Evolutionary conservation across 768 basidiomycete species (phyloP).

Genomic region (Calocera cornea): DNA sequence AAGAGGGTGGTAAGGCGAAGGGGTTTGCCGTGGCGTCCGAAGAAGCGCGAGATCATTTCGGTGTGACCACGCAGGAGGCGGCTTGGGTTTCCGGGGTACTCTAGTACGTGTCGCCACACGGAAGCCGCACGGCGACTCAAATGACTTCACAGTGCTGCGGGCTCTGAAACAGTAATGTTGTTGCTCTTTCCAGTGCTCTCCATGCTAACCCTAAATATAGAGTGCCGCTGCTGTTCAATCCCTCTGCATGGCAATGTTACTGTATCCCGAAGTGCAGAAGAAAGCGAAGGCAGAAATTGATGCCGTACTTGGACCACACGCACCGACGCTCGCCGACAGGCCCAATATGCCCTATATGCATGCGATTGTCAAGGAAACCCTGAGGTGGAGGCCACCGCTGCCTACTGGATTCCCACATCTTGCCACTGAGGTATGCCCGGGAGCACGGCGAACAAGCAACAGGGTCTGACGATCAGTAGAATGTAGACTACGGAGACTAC

Average conservation of each 20-base stretch:
- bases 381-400: constrained; percentile 13
- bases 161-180: background rate
- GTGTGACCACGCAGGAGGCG: background rate
- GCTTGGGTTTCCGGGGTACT: background rate
- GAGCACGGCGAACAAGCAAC: background rate
- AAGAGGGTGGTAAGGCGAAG: background rate
- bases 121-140: background rate
- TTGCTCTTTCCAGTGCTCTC: background rate
- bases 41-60: background rate
- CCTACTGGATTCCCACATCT: background rate
- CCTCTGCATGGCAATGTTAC: background rate
- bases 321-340: background rate
- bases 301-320: background rate
- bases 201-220: background rate
- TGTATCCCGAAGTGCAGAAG: background rate
- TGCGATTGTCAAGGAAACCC: constrained; percentile 10
- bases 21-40: background rate
- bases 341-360: constrained; percentile 12
- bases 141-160: background rate
- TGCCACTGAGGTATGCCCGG: background rate
- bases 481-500: background rate
- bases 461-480: background rate
- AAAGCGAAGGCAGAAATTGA: background rate
- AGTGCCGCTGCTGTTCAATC: background rate
- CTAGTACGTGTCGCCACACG: background rate